Percentiles rank a stretch among this genome's conserved stretches.
Conservation (phyloP, 2,329 filamentous ascomycete genomes). For the Penicillium nordicum region DNA sequence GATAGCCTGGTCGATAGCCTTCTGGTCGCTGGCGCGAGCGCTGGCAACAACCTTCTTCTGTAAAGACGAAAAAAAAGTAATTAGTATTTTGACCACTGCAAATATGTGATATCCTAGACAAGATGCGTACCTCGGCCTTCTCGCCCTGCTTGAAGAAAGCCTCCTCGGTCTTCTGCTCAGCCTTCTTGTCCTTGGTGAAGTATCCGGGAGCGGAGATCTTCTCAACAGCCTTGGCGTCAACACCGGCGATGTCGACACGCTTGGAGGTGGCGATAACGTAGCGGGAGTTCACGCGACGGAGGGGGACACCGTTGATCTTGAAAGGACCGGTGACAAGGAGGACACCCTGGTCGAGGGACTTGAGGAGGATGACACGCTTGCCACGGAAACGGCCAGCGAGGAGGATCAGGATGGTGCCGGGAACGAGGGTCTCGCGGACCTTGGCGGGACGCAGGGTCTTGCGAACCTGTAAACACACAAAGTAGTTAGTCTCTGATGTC, state of each 20-base stretch:
- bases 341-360: slow-evolving; percentile 94
- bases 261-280: slow-evolving; percentile 52
- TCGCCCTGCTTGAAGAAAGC: slow-evolving; percentile 99
- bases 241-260: slow-evolving; percentile 63
- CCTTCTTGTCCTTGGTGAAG: slow-evolving; percentile 91
- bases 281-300: slow-evolving; percentile 65
- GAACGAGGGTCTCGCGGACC: slow-evolving; percentile 83
- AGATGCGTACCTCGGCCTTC: slow-evolving; percentile 80
- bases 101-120: neutral
- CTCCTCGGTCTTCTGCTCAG: slow-evolving; percentile 95
- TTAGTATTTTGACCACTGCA: slow-evolving; percentile 10
- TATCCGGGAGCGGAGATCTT: slow-evolving; percentile 90
- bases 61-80: slow-evolving; percentile 26
- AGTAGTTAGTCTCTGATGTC: slow-evolving; percentile 23
- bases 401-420: slow-evolving; percentile 96
- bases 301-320: slow-evolving; percentile 99
- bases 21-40: slow-evolving; percentile 94
- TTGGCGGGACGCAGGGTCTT: slow-evolving; percentile 87
- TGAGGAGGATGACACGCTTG: slow-evolving; percentile 99
- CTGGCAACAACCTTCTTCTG: slow-evolving; percentile 97
- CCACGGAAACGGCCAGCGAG: slow-evolving; percentile 99
- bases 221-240: slow-evolving; percentile 68
- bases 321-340: slow-evolving; percentile 99
- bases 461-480: slow-evolving; percentile 66
- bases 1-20: slow-evolving; percentile 95